Base-by-base conservation (phyloP, 352 stramenopile genomes). In the Hyaloperonospora arabidopsidis region DNA sequence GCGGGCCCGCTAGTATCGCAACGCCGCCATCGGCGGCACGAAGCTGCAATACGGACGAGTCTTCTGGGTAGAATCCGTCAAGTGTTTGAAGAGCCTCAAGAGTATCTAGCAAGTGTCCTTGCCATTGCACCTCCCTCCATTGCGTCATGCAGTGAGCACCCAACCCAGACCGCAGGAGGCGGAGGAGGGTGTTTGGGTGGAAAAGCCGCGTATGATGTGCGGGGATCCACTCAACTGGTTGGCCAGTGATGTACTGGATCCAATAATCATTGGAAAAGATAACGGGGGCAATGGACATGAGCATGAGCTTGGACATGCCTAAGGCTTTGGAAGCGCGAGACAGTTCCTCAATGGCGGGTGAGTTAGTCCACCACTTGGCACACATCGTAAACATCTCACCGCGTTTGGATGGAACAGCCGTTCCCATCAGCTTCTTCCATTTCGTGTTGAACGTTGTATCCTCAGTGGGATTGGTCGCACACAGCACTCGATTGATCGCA, bases 161-260 rank as follows among this genome's bases (percentile, higher is more conserved):
- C 0, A 49, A 23, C 13, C 22, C 25, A 2, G 25, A 39, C 0
- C 44, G 44, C 13, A 49, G 21, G 1, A 49, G 44, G 0, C 23
- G 14, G 15, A 49, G 28, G 7, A 49, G 15, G 2, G 25, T 49
- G 25, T 49, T 39, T 0, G 25, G 25, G 12, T 49, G 44, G 1
- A 38, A 23, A 2, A 49, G 15, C 2, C 23, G 44, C 25, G 25
- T 49, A 15, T 49, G 25, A 7, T 49, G 44, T 13, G 25, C 25
- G 15, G 44, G 44, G 0, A 49, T 49, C 23, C 25, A 40, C 23
- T 38, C 25, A 1, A 49, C 44, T 1, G 44, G 25, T 3, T 39
- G 23, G 4, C 25, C n/a, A 34, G 44, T 49, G 25, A 49, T 2
- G 15, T 49, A 49, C 15, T 39, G 25, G 25, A 49, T 49, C 23